Evolutionary conservation across 768 basidiomycete genomes (phyloP).

Genomic region (Leccinum fibrillosum): DNA sequence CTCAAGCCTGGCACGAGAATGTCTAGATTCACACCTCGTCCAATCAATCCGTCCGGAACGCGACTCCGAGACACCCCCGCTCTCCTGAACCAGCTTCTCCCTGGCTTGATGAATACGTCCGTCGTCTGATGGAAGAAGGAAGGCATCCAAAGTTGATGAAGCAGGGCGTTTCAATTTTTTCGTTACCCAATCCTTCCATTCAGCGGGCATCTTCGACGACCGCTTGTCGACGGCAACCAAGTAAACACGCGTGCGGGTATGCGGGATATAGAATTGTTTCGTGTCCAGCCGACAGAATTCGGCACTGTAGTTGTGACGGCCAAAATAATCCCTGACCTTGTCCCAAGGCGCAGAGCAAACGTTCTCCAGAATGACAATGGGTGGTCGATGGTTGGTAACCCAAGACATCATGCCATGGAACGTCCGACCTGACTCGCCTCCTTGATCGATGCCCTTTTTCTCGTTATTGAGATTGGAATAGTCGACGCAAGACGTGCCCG

Average conservation of each 20-base stretch:
- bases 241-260: constrained; percentile 90
- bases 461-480: constrained; percentile 95
- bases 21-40: constrained; percentile 89
- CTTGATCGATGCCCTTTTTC: constrained; percentile 84
- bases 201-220: constrained; percentile 53
- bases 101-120: constrained; percentile 87
- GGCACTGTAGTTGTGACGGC: constrained; percentile 72
- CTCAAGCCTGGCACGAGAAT: constrained; percentile 82
- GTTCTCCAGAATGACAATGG: constrained; percentile 92
- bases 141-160: constrained; percentile 86
- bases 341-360: constrained; percentile 90
- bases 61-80: constrained; percentile 54
- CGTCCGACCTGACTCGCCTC: constrained; percentile 91
- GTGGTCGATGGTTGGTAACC: constrained; percentile 83
- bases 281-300: constrained; percentile 69
- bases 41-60: constrained; percentile 80
- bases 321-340: constrained; percentile 72
- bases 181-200: constrained; percentile 64
- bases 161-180: constrained; percentile 75
- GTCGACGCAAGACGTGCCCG: constrained; percentile 95
- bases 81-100: constrained; percentile 75
- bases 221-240: constrained; percentile 74
- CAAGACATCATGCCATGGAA: constrained; percentile 95
- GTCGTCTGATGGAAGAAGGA: constrained; percentile 88
- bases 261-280: constrained; percentile 91